These are phyloP conservation scores for Candida labiduridarum DNA, from an alignment of 1,139 yeast species.

Conservation along the genomic window DNA sequence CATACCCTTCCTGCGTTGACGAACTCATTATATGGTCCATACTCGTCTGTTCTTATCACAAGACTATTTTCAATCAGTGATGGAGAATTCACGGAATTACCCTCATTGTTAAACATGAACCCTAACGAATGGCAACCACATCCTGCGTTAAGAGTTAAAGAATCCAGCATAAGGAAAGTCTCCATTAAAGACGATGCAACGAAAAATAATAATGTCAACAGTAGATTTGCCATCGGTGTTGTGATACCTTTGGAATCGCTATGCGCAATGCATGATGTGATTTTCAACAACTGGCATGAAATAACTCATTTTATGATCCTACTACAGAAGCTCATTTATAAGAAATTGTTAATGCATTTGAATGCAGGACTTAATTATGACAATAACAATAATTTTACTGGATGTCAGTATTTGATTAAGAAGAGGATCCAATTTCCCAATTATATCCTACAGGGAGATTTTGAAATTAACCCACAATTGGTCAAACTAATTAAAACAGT, in stretches of 20 bases:
- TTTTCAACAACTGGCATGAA: slow-evolving; percentile 54
- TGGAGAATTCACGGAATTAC: slow-evolving; percentile 18
- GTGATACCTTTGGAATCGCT: slow-evolving; percentile 47
- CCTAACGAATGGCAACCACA: slow-evolving; percentile 33
- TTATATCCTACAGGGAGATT: slow-evolving; percentile 43
- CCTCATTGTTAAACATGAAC: slow-evolving; percentile 8
- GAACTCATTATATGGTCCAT: slow-evolving; percentile 28
- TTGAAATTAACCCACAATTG: slow-evolving; percentile 40
- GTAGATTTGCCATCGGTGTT: slow-evolving; percentile 51
- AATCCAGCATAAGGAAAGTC: slow-evolving; percentile 18
- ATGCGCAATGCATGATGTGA: slow-evolving; percentile 38
- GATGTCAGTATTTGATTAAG: slow-evolving; percentile 32
- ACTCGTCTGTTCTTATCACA: slow-evolving; percentile 46
- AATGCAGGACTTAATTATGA: slow-evolving; percentile 16
- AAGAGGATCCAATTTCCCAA: slow-evolving; percentile 43
- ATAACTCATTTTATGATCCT: slow-evolving; percentile 42
- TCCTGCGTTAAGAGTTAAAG: slow-evolving; percentile 34
- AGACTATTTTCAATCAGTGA: slow-evolving; percentile 47
- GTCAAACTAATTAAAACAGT: slow-evolving; percentile 40
- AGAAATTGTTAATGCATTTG: slow-evolving; percentile 35
- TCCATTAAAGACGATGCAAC: slow-evolving; percentile 13
- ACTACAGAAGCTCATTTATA: slow-evolving; percentile 40
- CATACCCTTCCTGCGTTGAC: slow-evolving; percentile 50
- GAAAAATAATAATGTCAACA: slow-evolving; percentile 21
- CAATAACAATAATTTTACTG: slow-evolving; percentile 11